These are phyloP conservation scores for Aspergillus pseudoglaucus DNA, from an alignment of 2,329 filamentous ascomycete genomes.

Conservation along the genomic window DNA sequence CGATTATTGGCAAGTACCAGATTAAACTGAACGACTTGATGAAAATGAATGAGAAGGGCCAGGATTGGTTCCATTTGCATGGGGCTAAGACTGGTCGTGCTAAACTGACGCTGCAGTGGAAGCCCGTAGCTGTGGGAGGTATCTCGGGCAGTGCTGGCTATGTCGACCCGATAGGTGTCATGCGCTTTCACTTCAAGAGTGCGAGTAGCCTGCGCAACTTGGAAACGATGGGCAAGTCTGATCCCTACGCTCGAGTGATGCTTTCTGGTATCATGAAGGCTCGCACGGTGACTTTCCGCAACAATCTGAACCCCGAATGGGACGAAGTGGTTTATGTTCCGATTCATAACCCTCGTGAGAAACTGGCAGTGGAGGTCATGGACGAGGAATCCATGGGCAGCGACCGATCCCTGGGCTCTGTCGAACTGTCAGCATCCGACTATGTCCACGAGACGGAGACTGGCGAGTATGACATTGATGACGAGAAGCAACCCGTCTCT, in stretches of 20 bases:
- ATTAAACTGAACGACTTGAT: conserved; percentile 93
- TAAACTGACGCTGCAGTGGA: conserved; percentile 92
- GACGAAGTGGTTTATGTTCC: conserved; percentile 94
- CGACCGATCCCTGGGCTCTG: conserved; percentile 76
- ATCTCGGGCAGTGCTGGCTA: conserved; percentile 75
- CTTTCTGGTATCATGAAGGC: conserved; percentile 86
- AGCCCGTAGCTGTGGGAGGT: conserved; percentile 81
- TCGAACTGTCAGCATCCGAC: conserved; percentile 70
- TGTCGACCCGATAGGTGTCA: conserved; percentile 85
- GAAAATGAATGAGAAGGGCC: conserved; percentile 81
- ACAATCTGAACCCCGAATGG: conserved; percentile 91
- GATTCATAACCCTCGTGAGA: conserved; percentile 76
- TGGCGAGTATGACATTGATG: conserved; percentile 74
- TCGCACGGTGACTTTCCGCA: conserved; percentile 90
- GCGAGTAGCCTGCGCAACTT: conserved; percentile 81
- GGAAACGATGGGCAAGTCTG: conserved; percentile 93
- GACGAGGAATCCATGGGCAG: conserved; percentile 88
- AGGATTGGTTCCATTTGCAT: conserved; percentile 90
- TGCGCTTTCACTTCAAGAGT: conserved; percentile 85
- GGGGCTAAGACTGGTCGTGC: conserved; percentile 75
- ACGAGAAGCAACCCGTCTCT: conserved; percentile 62
- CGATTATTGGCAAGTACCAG: conserved; percentile 83
- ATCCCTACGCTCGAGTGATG: conserved; percentile 84
- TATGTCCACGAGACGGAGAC: conserved; percentile 71
- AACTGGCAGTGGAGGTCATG: conserved; percentile 87